Evolutionary conservation across 495 filamentous ascomycete species (phyloP).

Genomic region (Parathielavia appendiculata): DNA sequence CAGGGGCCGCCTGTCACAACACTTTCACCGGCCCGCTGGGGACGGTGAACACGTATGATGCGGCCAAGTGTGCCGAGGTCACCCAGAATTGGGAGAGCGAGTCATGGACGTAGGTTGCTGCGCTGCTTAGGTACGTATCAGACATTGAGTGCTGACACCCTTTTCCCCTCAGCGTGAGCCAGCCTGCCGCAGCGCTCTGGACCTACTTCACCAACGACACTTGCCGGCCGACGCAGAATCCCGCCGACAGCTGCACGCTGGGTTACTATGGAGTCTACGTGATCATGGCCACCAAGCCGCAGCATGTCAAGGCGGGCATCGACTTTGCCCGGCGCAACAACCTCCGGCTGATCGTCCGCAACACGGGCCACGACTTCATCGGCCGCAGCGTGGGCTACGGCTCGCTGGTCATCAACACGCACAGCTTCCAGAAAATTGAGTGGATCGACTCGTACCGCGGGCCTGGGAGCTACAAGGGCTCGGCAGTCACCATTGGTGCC

Average conservation of each 20-base stretch:
- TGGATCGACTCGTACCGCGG: conserved; percentile 39
- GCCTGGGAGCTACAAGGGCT: conserved; percentile 26
- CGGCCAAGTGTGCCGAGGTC: conserved; percentile 33
- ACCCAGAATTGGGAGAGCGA: conserved; percentile 34
- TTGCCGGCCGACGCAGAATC: conserved; percentile 45
- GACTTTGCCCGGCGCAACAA: conserved; percentile 50
- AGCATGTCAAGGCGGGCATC: conserved; percentile 45
- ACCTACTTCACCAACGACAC: conserved; percentile 40
- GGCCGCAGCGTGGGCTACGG: conserved; percentile 53
- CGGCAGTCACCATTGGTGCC: conserved; percentile 51
- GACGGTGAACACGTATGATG: conserved; percentile 36
- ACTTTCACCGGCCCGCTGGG: conserved; percentile 37
- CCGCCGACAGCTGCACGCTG: conserved; percentile 44
- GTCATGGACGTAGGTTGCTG: conserved; percentile 31
- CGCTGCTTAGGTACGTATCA: background rate
- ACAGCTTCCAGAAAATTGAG: conserved; percentile 49
- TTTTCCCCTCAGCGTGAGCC: conserved; percentile 13
- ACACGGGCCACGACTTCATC: conserved; percentile 55
- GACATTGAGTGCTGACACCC: background rate
- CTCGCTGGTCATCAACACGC: conserved; percentile 57
- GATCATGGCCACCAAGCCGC: conserved; percentile 40
- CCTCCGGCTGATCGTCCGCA: conserved; percentile 55
- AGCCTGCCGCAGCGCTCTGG: conserved; percentile 27
- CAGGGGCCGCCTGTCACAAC: conserved; percentile 38
- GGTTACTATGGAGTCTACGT: conserved; percentile 51